phyloP scores from a whole-genome alignment of 257 asterid genomes.

The Echium plantagineum region DNA sequence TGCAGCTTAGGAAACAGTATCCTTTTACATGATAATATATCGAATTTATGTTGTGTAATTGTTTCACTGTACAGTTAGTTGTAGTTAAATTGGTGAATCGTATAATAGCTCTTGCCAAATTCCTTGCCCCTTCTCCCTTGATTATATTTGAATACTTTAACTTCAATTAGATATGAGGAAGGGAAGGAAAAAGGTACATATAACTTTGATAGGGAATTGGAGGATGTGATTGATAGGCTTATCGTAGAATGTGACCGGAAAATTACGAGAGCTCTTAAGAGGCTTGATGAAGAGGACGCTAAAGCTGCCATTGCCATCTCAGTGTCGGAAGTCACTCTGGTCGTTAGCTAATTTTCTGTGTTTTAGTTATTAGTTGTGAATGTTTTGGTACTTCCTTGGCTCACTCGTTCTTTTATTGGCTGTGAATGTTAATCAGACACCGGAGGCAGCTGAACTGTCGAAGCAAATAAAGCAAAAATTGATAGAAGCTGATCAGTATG shows the following conservation, averaged over 20 bases:
- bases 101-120: too few species aligned
- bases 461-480: constrained; percentile 74
- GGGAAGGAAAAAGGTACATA: constrained; percentile 69
- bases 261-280: constrained; percentile 75
- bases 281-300: constrained; percentile 96
- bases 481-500: constrained; percentile 68
- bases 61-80: not conserved
- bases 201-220: constrained; percentile 85
- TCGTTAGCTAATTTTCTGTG: constrained; percentile 5
- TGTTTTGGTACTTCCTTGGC: constrained; percentile 3
- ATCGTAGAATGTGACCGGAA: constrained; percentile 93
- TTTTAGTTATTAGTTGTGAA: not conserved
- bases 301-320: constrained; percentile 95
- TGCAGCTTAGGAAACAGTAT: constrained; percentile 95
- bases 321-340: constrained; percentile 88
- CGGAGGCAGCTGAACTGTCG: constrained; percentile 69
- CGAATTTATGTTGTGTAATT: not conserved
- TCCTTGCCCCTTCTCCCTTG: too few species aligned
- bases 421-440: constrained; percentile 37
- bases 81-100: too few species aligned
- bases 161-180: constrained; percentile 61
- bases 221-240: constrained; percentile 89
- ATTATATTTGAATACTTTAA: constrained; percentile 28
- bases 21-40: too few species aligned
- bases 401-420: not conserved